Base-by-base conservation (phyloP, 345 rosid genomes). In the Ricinus communis region DNA sequence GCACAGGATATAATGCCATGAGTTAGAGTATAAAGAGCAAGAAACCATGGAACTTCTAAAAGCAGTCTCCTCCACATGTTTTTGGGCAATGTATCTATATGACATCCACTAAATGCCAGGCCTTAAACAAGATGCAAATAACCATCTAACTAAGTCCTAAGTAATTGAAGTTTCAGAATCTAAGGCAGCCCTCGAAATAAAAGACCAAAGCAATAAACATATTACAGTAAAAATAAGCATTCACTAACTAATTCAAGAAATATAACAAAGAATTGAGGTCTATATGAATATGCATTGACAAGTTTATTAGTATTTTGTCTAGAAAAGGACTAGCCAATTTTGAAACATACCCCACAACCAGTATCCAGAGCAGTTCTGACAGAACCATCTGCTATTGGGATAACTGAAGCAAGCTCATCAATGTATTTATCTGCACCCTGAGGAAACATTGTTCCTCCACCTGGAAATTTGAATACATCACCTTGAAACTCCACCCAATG, bases 401-500 rank as follows among this genome's bases (percentile, higher is more conserved):
- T 92, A 56, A 95, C 89, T 2, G 89, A 76, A 52, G 97, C 97
- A 60, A 95, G 86, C 77, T 90, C 96, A 43, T 92, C 94, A 22
- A 95, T 92, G 74, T 90, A 95, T 1, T 93, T 93, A 84, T 95
- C 99, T 8, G 99, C 99, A 19, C 97, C 99, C 71, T 92, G 97
- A 67, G 99, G 99, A 59, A 95, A 95, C 99, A 92, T 92, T 52
- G 99, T 95, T 72, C 99, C 99, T 12, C 99, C 99, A 68, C 99
- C 99, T 0, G 99, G 99, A 82, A 95, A 95, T 69, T 88, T 95
- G 74, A 95, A 95, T 47, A 90, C 97, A 72, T 87, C 77, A 11
- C 97, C 99, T 76, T 91, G 87, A 77, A 72, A 95, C 85, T 90
- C 82, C 73, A 92, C 97, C 99, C 99, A 95, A 65, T 95, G 86